phyloP scores from a whole-genome alignment of 1,284 basidiomycete genomes.

The Uromyces viciae-fabae region DNA sequence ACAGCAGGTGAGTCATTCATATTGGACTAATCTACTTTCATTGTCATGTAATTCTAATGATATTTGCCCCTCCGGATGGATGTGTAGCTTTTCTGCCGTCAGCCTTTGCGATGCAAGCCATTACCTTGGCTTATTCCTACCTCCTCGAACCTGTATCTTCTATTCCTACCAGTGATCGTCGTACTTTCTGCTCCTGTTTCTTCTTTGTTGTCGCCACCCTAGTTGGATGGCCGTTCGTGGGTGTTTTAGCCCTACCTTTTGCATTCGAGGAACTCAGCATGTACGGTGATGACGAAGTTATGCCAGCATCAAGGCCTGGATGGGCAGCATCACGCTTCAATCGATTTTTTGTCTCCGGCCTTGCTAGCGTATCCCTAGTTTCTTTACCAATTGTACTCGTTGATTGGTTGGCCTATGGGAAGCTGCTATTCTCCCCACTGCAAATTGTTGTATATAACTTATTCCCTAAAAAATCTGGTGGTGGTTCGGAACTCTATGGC shows the following conservation, averaged over 20 bases:
- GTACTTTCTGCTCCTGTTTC: constrained; percentile 68
- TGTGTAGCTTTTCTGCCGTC: constrained; percentile 77
- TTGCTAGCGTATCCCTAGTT: not conserved
- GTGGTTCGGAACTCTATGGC: constrained; percentile 85
- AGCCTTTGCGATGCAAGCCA: constrained; percentile 88
- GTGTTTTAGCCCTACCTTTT: constrained; percentile 80
- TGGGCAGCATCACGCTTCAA: constrained; percentile 62
- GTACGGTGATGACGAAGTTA: constrained; percentile 68
- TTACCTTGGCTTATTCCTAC: constrained; percentile 73
- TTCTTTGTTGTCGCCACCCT: constrained; percentile 63
- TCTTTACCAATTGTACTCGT: constrained; percentile 65
- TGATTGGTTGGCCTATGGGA: constrained; percentile 84
- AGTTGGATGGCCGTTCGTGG: constrained; percentile 86
- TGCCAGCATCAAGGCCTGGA: constrained; percentile 56
- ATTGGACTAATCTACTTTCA: constrained; percentile 23
- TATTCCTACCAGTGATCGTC: constrained; percentile 60
- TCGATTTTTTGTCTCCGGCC: constrained; percentile 15
- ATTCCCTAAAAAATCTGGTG: constrained; percentile 63
- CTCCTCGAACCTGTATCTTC: constrained; percentile 65
- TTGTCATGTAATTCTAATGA: no score
- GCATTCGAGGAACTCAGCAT: constrained; percentile 85
- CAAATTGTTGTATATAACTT: constrained; percentile 94
- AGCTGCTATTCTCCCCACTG: constrained; percentile 73
- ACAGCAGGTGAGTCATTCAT: constrained; percentile 63
- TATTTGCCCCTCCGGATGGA: constrained; percentile 11